phyloP scores from a whole-genome alignment of 352 stramenopile genomes.

The Pythium phragmiticola region DNA sequence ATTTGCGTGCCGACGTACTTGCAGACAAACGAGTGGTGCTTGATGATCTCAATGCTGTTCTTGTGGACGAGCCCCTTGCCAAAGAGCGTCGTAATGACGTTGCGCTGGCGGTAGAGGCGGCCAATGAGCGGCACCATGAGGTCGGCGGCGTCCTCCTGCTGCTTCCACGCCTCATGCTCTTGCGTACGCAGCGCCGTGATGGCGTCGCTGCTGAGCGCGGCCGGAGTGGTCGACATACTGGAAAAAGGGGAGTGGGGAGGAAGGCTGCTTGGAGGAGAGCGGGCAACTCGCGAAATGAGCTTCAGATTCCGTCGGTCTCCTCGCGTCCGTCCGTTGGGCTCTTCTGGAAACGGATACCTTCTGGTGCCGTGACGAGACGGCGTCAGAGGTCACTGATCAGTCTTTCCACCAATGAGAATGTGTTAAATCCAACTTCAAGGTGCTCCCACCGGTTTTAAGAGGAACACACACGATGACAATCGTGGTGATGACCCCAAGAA shows the following conservation, averaged over 20 bases:
- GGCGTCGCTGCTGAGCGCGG: conserved; percentile 37
- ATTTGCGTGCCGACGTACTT: conserved; percentile 85
- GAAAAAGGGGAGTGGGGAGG: neutral
- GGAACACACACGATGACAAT: neutral
- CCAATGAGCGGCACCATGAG: conserved; percentile 84
- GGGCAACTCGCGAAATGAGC: conserved; percentile 23
- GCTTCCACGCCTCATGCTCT: conserved; percentile 78
- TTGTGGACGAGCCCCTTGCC: conserved; percentile 84
- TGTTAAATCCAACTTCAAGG: conserved; percentile 19
- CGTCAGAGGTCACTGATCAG: conserved; percentile 9
- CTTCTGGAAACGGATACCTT: conserved; percentile 10
- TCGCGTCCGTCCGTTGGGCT: conserved; percentile 1
- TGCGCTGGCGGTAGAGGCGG: conserved; percentile 78
- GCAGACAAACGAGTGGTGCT: conserved; percentile 79
- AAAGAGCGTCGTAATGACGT: conserved; percentile 82
- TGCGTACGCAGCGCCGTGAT: conserved; percentile 55
- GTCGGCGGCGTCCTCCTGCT: conserved; percentile 77
- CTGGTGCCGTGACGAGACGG: conserved; percentile 12
- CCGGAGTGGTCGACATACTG: conserved; percentile 33
- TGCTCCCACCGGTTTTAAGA: neutral
- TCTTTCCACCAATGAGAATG: conserved; percentile 17
- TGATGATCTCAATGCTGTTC: conserved; percentile 84
- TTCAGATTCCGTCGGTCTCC: conserved; percentile 14
- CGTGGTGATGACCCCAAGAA: no score
- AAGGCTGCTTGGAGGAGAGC: conserved; percentile 13